These are phyloP conservation scores for Penicillium macrosclerotiorum DNA, from an alignment of 495 filamentous ascomycete genomes.

Conservation along the genomic window DNA sequence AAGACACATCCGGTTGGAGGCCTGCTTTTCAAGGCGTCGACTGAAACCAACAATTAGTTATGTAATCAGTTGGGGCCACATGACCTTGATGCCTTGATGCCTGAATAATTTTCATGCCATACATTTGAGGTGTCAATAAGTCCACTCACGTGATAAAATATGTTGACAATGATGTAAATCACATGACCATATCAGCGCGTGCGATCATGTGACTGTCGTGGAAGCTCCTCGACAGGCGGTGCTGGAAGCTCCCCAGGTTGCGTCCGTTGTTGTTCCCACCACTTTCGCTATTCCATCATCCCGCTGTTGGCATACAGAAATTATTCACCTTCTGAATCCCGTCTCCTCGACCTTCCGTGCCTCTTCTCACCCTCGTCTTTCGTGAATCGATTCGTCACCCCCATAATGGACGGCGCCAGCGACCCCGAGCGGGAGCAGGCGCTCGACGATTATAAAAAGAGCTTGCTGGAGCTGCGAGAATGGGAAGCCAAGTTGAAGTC, in stretches of 20 bases:
- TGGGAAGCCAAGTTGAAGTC: conserved; percentile 97
- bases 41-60: too few species aligned
- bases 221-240: conserved; percentile 32
- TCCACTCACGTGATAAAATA: neutral
- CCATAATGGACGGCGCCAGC: conserved; percentile 49
- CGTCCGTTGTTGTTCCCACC: conserved; percentile 12
- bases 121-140: too few species aligned
- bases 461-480: conserved; percentile 94
- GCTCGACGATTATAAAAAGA: conserved; percentile 84
- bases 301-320: neutral
- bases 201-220: conserved; percentile 30
- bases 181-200: conserved; percentile 20
- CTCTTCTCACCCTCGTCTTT: conserved; percentile 4
- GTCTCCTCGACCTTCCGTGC: neutral
- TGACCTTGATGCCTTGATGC: conserved; percentile 22
- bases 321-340: neutral
- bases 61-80: neutral
- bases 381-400: conserved; percentile 7
- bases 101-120: neutral
- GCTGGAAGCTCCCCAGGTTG: conserved; percentile 27
- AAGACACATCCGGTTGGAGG: conserved; percentile 1
- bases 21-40: conserved; percentile 1
- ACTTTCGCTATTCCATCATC: conserved; percentile 16
- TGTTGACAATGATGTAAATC: conserved; percentile 11
- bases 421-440: conserved; percentile 75